phyloP scores from a whole-genome alignment of 2,329 filamentous ascomycete genomes.

The Onygena corvina region DNA sequence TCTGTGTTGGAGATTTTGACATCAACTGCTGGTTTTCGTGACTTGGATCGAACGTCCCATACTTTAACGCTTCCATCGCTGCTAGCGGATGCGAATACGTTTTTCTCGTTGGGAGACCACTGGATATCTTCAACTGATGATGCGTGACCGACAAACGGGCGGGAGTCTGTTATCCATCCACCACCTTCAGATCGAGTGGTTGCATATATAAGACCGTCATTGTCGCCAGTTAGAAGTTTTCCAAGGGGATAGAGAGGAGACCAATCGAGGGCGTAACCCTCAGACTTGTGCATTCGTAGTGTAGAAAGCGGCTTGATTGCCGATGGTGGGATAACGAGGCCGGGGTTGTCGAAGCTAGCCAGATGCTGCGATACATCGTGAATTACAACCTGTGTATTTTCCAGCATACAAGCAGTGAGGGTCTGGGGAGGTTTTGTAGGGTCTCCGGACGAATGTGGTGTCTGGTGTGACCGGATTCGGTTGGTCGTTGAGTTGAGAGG shows the following conservation, averaged over 20 bases:
- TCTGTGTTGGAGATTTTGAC: conserved; percentile 74
- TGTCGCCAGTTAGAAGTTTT: conserved; percentile 84
- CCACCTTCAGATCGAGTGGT: conserved; percentile 80
- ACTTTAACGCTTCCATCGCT: conserved; percentile 90
- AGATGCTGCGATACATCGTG: conserved; percentile 90
- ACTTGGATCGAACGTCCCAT: conserved; percentile 90
- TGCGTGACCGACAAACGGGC: conserved; percentile 71
- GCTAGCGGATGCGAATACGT: conserved; percentile 88
- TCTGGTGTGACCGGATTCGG: conserved; percentile 78
- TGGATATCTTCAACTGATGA: conserved; percentile 88
- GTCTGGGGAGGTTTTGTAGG: conserved; percentile 64
- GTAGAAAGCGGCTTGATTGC: conserved; percentile 83
- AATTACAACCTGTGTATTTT: conserved; percentile 77
- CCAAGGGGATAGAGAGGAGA: conserved; percentile 68
- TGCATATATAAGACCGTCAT: conserved; percentile 75
- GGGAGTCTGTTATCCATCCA: conserved; percentile 75
- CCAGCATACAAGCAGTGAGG: conserved; percentile 81
- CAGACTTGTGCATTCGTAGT: conserved; percentile 77
- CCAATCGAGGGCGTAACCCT: conserved; percentile 98
- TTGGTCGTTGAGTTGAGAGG: conserved; percentile 81
- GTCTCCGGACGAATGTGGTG: conserved; percentile 51
- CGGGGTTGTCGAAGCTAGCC: conserved; percentile 77
- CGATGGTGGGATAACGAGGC: conserved; percentile 62
- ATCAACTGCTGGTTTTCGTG: conserved; percentile 71
- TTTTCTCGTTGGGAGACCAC: conserved; percentile 87